phyloP scores from a whole-genome alignment of 352 stramenopile genomes.

The Phytophthora sp. region DNA sequence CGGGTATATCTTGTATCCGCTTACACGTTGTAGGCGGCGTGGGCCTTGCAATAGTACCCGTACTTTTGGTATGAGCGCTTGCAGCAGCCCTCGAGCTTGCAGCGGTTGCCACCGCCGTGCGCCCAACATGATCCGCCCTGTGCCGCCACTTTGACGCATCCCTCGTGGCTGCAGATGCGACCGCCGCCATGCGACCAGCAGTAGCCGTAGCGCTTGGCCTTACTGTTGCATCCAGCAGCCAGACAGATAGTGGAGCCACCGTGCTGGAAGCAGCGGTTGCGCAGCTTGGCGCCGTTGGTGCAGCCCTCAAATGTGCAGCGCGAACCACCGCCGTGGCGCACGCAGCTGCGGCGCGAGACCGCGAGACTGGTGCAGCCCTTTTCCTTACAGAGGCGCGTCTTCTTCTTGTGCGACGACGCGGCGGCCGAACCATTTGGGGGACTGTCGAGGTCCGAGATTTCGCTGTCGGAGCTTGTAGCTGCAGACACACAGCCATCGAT shows the following conservation, averaged over 20 bases:
- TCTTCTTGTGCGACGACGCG: constrained; percentile 41
- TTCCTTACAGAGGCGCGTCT: constrained; percentile 66
- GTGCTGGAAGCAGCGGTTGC: constrained; percentile 83
- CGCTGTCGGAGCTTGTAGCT: constrained; percentile 35
- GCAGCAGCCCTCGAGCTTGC: constrained; percentile 64
- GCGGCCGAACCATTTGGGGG: constrained; percentile 18
- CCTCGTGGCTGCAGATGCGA: constrained; percentile 62
- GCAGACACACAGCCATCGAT: constrained; percentile 21
- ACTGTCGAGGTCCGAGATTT: constrained; percentile 43
- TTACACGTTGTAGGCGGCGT: constrained; percentile 48
- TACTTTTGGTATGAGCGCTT: constrained; percentile 83
- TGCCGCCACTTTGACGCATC: constrained; percentile 70
- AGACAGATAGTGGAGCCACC: constrained; percentile 74
- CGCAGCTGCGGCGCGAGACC: constrained; percentile 61
- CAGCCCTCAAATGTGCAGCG: constrained; percentile 63
- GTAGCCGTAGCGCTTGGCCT: constrained; percentile 83
- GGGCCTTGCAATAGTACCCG: constrained; percentile 71
- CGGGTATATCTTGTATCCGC: not conserved
- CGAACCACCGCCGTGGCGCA: constrained; percentile 64
- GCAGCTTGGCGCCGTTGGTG: constrained; percentile 74
- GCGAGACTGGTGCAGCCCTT: constrained; percentile 70
- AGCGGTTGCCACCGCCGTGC: constrained; percentile 80
- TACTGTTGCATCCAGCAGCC: constrained; percentile 64
- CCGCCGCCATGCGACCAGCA: constrained; percentile 84
- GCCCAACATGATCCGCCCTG: constrained; percentile 79